A percentile compares a stretch with the other conserved stretches of the same genome.
Evolutionary conservation across 2,329 filamentous ascomycete species (phyloP).

Genomic region (Claviceps fusiformis): DNA sequence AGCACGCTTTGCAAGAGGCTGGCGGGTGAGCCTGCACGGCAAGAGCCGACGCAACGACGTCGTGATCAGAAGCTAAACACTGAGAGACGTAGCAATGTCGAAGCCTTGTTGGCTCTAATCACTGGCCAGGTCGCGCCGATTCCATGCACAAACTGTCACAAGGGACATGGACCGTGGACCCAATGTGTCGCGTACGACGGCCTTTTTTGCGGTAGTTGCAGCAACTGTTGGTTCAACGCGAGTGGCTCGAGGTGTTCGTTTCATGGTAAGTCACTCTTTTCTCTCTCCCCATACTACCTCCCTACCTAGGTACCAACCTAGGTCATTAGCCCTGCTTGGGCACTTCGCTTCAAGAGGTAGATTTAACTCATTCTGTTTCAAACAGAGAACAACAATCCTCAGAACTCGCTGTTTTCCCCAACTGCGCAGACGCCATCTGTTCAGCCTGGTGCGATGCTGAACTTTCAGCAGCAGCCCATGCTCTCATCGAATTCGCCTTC

Average conservation of each 20-base stretch:
- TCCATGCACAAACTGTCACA: constrained; percentile 47
- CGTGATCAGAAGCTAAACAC: constrained; percentile 42
- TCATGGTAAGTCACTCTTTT: constrained; percentile 31
- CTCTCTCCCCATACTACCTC: no score
- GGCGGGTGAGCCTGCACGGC: constrained; percentile 33
- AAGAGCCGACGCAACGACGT: constrained; percentile 38
- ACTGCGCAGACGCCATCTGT: background rate
- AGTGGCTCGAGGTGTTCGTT: constrained; percentile 46
- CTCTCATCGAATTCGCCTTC: background rate
- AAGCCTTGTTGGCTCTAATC: constrained; percentile 44
- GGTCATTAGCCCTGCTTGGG: background rate
- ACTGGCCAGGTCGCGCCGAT: constrained; percentile 33
- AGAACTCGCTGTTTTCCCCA: constrained; percentile 13
- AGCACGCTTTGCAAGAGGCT: constrained; percentile 42
- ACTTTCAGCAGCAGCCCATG: constrained; percentile 7
- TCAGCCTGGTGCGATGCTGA: constrained; percentile 7
- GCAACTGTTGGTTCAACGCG: constrained; percentile 52
- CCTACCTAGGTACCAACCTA: background rate
- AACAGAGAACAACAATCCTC: constrained; percentile 32
- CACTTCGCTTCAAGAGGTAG: background rate
- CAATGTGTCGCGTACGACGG: constrained; percentile 45
- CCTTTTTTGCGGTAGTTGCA: constrained; percentile 47
- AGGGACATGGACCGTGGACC: constrained; percentile 46
- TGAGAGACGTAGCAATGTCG: constrained; percentile 43
- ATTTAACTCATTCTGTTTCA: background rate